Base-by-base conservation (phyloP, 192 early-diverging fungal species). In the Entrophospora sp. region DNA sequence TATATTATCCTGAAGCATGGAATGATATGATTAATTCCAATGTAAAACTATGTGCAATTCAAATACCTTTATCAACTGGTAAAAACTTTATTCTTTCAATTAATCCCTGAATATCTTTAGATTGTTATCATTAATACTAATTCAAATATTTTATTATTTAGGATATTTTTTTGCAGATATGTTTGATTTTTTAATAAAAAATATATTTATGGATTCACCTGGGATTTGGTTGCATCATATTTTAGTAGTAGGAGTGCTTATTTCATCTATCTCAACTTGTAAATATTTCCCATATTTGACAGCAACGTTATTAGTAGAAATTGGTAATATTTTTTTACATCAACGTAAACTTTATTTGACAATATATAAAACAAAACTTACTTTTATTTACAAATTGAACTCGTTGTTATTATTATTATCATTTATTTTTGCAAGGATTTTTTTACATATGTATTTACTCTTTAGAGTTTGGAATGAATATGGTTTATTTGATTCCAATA, bases 51-150 rank as follows among this genome's bases (percentile, higher is more conserved):
- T 38, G 35, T 16, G 40, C 9, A 42, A 14, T 28, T 42, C 58
- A 60, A 43, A 60, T 60, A 40, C 36, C 58, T 42, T 22, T 60
- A 40, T 60, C 57, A 14, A 60, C n/a, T 20, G 57, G 57, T 60
- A 42, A 60, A 27, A 27, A 40, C 5, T 36, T 16, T 7, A 42
- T 16, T 10, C 8, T 42, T 42, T 7, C 16, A 42, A 7, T 10
- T 42, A 10, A 7, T 42, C 40, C 40, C 40, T 7, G 40, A 42
- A 51, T 8, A 4, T 35, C 30, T 1, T 16, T 32, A n/a, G n/a
- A 6, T 16, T 35, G 4, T 18, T 40, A 40, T 60, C 6, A 0
- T 31, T 27, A 25, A 25, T 14, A 10, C 14, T 40, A 13, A 8
- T 14, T 27, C 18, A 27, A 28, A 40, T 25, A 42, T 38, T 38